phyloP scores from a whole-genome alignment of 1,284 basidiomycete genomes.

The Pseudozyma tsukubaensis region DNA sequence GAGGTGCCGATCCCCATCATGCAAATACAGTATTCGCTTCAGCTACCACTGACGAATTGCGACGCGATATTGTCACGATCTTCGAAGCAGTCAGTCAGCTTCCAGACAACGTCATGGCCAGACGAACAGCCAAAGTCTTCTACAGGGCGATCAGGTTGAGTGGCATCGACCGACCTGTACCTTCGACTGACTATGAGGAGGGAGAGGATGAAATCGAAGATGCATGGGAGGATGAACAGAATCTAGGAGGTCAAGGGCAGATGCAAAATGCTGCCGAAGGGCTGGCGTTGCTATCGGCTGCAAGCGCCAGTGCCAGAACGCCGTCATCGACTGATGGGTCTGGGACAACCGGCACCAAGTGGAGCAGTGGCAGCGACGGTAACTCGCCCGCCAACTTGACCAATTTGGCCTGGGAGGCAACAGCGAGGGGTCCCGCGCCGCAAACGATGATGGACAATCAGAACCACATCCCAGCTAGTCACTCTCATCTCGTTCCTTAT shows the following conservation, averaged over 20 bases:
- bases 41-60: conserved; percentile 11
- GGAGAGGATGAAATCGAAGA: conserved; percentile 15
- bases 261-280: conserved; percentile 41
- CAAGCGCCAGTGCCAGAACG: conserved; percentile 19
- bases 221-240: conserved; percentile 21
- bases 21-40: neutral
- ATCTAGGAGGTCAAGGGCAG: conserved; percentile 7
- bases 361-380: conserved; percentile 1
- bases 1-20: neutral
- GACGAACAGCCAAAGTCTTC: conserved; percentile 16
- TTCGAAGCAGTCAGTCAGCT: conserved; percentile 34
- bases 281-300: conserved; percentile 30
- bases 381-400: conserved; percentile 5
- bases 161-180: conserved; percentile 11
- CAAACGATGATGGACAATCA: neutral
- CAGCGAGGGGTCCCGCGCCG: neutral
- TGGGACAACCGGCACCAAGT: neutral
- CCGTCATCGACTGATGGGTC: neutral
- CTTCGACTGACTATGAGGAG: neutral
- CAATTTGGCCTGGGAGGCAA: conserved; percentile 6
- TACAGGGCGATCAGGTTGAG: conserved; percentile 20
- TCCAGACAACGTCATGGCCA: conserved; percentile 19
- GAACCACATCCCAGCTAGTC: neutral
- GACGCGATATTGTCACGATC: conserved; percentile 22
- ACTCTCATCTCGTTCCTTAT: neutral